Evolutionary conservation across 768 basidiomycete genomes (phyloP).

Genomic region (Rhodotorula sphaerocarpa): DNA sequence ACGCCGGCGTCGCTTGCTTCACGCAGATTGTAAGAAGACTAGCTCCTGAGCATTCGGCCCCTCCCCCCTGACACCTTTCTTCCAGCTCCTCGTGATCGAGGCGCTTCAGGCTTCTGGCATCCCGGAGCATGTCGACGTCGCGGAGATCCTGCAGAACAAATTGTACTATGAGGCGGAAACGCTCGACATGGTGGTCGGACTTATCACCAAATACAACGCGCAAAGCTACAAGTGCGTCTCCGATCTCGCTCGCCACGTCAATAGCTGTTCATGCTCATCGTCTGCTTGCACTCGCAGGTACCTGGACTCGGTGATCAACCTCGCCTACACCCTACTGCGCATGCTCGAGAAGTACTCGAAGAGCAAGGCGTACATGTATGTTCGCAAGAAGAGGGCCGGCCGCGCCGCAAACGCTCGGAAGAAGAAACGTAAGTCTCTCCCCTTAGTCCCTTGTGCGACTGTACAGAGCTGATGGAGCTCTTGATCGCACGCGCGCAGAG

Average conservation of each 20-base stretch:
- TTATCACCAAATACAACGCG: conserved; percentile 66
- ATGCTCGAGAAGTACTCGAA: conserved; percentile 87
- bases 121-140: conserved; percentile 59
- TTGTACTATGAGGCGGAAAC: conserved; percentile 92
- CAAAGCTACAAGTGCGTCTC: conserved; percentile 50
- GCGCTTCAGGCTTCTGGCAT: conserved; percentile 58
- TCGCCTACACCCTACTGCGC: conserved; percentile 73
- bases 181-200: conserved; percentile 74
- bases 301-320: conserved; percentile 73
- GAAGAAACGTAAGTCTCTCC: neutral
- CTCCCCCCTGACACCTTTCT: neutral
- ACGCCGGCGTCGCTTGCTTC: conserved; percentile 87
- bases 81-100: conserved; percentile 70
- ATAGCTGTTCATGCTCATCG: too few species aligned
- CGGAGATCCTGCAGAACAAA: conserved; percentile 74
- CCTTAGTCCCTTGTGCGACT: neutral
- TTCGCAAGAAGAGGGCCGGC: conserved; percentile 55
- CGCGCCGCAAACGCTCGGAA: conserved; percentile 50
- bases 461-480: neutral
- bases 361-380: conserved; percentile 62
- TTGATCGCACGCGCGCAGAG: neutral
- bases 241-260: neutral
- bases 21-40: conserved; percentile 57
- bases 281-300: conserved; percentile 51
- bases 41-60: neutral